These are phyloP conservation scores for Annulohypoxylon stygium DNA, from an alignment of 495 filamentous ascomycete genomes.

Conservation along the genomic window DNA sequence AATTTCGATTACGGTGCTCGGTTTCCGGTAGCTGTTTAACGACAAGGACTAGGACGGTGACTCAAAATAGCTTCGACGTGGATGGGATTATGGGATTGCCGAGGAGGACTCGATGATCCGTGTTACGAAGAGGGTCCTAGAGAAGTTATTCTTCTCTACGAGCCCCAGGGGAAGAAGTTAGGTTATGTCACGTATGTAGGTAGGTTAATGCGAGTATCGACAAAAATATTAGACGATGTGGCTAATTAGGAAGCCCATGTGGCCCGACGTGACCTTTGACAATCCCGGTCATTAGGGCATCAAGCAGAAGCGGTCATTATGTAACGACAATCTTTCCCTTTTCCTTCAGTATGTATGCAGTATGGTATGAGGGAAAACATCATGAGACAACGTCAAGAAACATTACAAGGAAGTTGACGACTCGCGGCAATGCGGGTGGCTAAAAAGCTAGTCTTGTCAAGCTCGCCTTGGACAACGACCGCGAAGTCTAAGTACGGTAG, in stretches of 20 bases:
- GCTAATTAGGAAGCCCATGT: conserved; percentile 55
- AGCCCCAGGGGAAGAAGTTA: conserved; percentile 31
- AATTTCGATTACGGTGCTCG: conserved; percentile 42
- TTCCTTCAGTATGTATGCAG: conserved; percentile 53
- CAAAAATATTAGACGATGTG: conserved; percentile 54
- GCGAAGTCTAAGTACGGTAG: conserved; percentile 46
- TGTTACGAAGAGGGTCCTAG: conserved; percentile 29
- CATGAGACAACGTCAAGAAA: conserved; percentile 53
- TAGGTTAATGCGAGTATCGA: conserved; percentile 44
- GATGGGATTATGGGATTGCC: conserved; percentile 19
- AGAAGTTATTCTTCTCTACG: conserved; percentile 37
- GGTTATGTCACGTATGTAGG: conserved; percentile 46
- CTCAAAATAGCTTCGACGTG: conserved; percentile 30
- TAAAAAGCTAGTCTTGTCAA: conserved; percentile 49
- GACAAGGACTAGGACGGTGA: conserved; percentile 32
- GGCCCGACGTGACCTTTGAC: conserved; percentile 53
- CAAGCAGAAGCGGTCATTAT: conserved; percentile 50
- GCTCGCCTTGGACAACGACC: conserved; percentile 41
- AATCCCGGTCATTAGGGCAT: conserved; percentile 54
- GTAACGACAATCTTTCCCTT: conserved; percentile 56
- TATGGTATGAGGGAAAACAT: conserved; percentile 51
- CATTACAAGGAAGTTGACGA: conserved; percentile 50
- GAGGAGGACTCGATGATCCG: conserved; percentile 21
- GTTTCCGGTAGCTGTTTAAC: conserved; percentile 30
- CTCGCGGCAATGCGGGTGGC: conserved; percentile 48